Conservation (phyloP, 2,329 filamentous ascomycete genomes). For the Diaporthe vexans region DNA sequence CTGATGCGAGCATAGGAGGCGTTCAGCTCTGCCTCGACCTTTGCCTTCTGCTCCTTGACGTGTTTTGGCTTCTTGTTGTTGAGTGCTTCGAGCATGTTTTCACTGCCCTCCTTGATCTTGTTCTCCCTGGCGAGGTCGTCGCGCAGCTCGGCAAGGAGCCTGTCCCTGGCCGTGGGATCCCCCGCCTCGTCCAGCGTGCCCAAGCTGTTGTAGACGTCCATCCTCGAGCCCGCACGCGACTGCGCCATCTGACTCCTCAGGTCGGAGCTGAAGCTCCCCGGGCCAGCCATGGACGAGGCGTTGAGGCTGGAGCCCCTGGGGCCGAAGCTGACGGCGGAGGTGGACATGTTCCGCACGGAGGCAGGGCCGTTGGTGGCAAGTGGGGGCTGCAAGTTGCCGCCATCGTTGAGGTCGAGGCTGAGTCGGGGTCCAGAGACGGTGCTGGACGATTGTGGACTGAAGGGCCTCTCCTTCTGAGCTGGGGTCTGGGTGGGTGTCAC, state of each 20-base stretch:
- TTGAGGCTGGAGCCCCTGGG: conserved; percentile 79
- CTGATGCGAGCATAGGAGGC: conserved; percentile 83
- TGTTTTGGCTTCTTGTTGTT: conserved; percentile 97
- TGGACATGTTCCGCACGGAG: conserved; percentile 61
- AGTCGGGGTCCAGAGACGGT: conserved; percentile 55
- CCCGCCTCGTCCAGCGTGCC: conserved; percentile 76
- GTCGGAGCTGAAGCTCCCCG: conserved; percentile 92
- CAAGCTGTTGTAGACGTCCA: conserved; percentile 61
- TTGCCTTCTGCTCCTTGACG: conserved; percentile 84
- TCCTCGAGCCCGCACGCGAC: conserved; percentile 74
- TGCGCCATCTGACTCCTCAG: conserved; percentile 79
- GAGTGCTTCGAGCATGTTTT: conserved; percentile 96
- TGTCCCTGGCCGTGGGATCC: conserved; percentile 71
- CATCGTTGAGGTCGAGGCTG: conserved; percentile 70
- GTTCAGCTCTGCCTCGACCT: conserved; percentile 89
- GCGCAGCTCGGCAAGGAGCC: conserved; percentile 80
- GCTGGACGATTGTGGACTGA: conserved; percentile 59
- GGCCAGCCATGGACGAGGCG: conserved; percentile 70
- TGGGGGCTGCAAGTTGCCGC: conserved; percentile 62
- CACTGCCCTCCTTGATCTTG: conserved; percentile 97
- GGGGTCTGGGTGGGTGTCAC: conserved; percentile 60
- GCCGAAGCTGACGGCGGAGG: conserved; percentile 72
- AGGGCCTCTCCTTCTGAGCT: conserved; percentile 58
- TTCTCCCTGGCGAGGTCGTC: conserved; percentile 94
- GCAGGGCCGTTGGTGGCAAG: conserved; percentile 56